phyloP scores from a whole-genome alignment of 2,329 filamentous ascomycete species.

The Sporothrix globosa region DNA sequence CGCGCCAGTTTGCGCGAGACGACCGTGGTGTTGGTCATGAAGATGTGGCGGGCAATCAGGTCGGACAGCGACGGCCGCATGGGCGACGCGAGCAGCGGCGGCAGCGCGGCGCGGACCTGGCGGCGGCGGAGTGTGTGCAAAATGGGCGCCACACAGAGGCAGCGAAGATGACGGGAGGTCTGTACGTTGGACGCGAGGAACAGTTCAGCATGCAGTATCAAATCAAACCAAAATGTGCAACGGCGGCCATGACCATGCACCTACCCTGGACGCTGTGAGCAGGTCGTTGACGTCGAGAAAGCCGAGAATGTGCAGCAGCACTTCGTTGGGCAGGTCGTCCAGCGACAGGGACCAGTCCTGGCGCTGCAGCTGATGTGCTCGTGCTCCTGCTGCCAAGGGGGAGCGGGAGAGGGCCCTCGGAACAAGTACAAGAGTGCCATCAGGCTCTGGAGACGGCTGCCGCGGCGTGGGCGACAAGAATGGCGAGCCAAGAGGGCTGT shows the following conservation, averaged over 20 bases:
- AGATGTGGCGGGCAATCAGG: conserved; percentile 66
- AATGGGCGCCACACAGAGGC: conserved; percentile 65
- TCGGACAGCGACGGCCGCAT: conserved; percentile 63
- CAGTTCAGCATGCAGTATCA: not conserved
- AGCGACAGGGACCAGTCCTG: conserved; percentile 35
- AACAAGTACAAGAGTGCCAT: not conserved
- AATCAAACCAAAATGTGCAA: too few relatives aligned
- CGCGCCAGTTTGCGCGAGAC: conserved; percentile 66
- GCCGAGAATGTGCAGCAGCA: conserved; percentile 59
- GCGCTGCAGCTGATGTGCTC: not conserved
- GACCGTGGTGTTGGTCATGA: conserved; percentile 67
- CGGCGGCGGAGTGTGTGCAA: conserved; percentile 66
- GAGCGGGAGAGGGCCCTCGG: not conserved
- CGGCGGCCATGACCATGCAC: conserved; percentile 25
- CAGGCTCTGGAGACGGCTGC: not conserved
- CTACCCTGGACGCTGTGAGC: conserved; percentile 59
- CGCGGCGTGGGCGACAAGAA: not conserved
- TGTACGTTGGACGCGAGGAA: conserved; percentile 39
- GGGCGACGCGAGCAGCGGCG: conserved; percentile 59
- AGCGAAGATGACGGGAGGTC: conserved; percentile 65
- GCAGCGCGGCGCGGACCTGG: conserved; percentile 57
- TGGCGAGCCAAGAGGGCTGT: not conserved
- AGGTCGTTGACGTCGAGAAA: conserved; percentile 62
- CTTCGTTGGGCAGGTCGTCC: conserved; percentile 58
- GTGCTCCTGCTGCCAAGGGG: not conserved